phyloP scores from a whole-genome alignment of 805 yeast genomes.

The Yarrowia sp. region DNA sequence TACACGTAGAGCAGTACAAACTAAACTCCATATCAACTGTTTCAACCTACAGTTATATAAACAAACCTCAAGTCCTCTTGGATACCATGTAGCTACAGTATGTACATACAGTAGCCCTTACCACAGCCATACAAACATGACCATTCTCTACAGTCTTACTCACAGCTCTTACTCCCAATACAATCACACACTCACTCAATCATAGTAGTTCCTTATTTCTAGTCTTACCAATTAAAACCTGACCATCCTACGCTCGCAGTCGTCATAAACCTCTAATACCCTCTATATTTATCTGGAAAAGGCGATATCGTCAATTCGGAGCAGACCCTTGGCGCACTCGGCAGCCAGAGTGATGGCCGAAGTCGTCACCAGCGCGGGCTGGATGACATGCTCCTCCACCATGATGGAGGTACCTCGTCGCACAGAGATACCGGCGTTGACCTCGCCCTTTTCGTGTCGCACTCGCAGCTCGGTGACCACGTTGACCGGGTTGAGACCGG shows the following conservation, averaged over 20 bases:
- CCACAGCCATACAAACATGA: too few relatives aligned
- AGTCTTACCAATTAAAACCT: not conserved
- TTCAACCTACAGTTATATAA: too few relatives aligned
- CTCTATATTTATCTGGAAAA: conserved; percentile 67
- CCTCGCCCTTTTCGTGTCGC: conserved; percentile 89
- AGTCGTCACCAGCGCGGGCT: conserved; percentile 93
- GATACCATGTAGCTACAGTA: too few relatives aligned
- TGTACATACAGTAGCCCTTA: too few relatives aligned
- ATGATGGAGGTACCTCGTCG: conserved; percentile 92
- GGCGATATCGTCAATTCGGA: conserved; percentile 96
- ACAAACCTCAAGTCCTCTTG: too few relatives aligned
- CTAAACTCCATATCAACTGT: too few relatives aligned
- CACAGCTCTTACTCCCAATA: too few relatives aligned
- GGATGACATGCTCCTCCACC: conserved; percentile 93
- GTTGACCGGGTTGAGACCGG: conserved; percentile 89
- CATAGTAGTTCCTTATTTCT: not conserved
- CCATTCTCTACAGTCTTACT: too few relatives aligned
- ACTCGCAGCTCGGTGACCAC: conserved; percentile 91
- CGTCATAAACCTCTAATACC: too few relatives aligned
- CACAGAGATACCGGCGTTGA: conserved; percentile 93
- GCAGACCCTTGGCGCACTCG: conserved; percentile 93
- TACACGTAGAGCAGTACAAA: too few relatives aligned
- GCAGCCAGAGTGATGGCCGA: conserved; percentile 95
- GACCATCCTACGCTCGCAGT: conserved; percentile 9
- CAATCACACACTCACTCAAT: too few relatives aligned